Base-by-base conservation (phyloP, 495 filamentous ascomycete genomes). In the Penicillium paxilli region DNA sequence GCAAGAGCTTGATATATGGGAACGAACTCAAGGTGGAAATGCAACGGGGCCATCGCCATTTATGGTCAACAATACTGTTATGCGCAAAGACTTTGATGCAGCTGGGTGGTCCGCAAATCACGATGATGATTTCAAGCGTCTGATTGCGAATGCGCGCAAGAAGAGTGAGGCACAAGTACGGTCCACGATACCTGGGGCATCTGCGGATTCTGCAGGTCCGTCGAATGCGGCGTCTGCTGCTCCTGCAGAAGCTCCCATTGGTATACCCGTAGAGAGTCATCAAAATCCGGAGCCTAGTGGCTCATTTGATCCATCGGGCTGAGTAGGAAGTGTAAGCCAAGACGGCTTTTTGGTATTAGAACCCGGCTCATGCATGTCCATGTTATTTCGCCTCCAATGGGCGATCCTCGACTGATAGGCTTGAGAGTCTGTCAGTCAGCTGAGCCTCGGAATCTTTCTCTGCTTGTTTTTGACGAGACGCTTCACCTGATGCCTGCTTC, bases 81-180 rank as follows among this genome's bases (percentile, higher is more conserved):
- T 89, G 76, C 80, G 81, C 51, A 96, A 94, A 63, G 86, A 92
- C 44, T 97, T 96, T 58, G 87, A 97, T 71, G 84, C 83, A 4
- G 76, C 77, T 0, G 86, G 80, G 1, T 97, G 92, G 90, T 86
- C 86, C 24, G 70, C 70, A 14, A 86, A 72, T 47, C 86, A 98
- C 73, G 82, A 82, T 19, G 67, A 65, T 26, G 86, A 91, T 10
- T 98, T 96, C 65, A 82, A 83, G 41, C 75, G 82, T 25, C 64
- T 96, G 45, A 90, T 96, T 47, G 85, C 84, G 3, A 83, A 83
- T 58, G 92, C 92, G 19, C 75, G 79, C 49, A 74, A 67, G 45
- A 76, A 70, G 51, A 69, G 55, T 37, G 68, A 73, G 21, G 68
- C 62, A 0, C 42, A 60, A 11, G 55, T 70, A 21, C 63, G 60